Evolutionary conservation across 495 filamentous ascomycete genomes (phyloP), one percentile per base, ranked within the genome.

Genomic region (Aspergillus hancockii): DNA sequence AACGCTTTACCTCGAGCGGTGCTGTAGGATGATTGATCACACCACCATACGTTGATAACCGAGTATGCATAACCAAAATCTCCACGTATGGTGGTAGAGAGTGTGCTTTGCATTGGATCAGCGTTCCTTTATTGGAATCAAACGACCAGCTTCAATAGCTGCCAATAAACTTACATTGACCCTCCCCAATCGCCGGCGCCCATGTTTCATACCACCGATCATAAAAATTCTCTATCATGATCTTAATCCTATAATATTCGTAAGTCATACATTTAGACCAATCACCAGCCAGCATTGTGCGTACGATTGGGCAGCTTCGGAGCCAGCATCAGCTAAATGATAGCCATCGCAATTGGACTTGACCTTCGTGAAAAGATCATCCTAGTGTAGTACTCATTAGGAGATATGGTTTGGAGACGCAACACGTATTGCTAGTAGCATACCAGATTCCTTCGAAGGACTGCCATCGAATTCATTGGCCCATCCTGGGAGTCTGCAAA

Each of bases 21-120:
- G 87, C 87, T 31, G 87, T 89, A 23, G 85, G 84, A 61, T 90
- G 86, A 65, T 90, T 90, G 66, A 90, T 89, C 13, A 90, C 86
- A 52, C 82, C 83, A 50, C 84, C 83, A 67, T 90, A 90, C n/a
- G 86, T 86, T 25, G 88, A 90, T 19, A 90, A 67, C 45, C 84
- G 80, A 28, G 86, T 89, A 65, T 90, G 88, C 5, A 82, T 88
- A n/a, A 88, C 83, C 14, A 90, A 73, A 50, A 90, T 90, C 53
- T 90, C 85, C 25, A 90, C 87, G 59, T 90, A 90, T 2, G 88
- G 88, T 4, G 88, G 87, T 13, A 89, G 78, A 9, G 81, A 80
- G 25, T 78, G 78, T 60, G 83, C 84, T 87, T 49, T 40, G 6
- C 30, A 7, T 16, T 22, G 7, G 6, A 46, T 64, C 25, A 54